phyloP scores from a whole-genome alignment of 2,329 filamentous ascomycete species.

The Colletotrichum cuscutae region DNA sequence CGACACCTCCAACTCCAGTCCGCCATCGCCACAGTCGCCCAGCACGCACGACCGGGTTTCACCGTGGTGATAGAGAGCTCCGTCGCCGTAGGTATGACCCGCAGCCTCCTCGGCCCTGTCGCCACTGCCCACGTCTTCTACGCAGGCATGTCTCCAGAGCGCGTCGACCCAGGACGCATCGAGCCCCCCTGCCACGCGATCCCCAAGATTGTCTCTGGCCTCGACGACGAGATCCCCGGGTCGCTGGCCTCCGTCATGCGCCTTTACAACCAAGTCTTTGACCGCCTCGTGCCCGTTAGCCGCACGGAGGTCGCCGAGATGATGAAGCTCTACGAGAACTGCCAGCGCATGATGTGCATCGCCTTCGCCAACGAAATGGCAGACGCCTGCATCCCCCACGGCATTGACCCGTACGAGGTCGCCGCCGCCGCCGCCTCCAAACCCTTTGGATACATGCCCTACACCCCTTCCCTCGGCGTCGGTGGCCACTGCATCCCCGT shows the following conservation, averaged over 20 bases:
- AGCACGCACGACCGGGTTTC: constrained; percentile 45
- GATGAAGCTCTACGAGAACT: constrained; percentile 58
- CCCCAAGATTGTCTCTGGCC: constrained; percentile 55
- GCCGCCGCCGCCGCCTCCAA: constrained; percentile 48
- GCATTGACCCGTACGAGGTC: constrained; percentile 53
- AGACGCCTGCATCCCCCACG: constrained; percentile 48
- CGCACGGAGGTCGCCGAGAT: constrained; percentile 56
- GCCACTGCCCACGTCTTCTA: constrained; percentile 45
- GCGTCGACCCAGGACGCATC: constrained; percentile 51
- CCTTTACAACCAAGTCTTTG: constrained; percentile 51
- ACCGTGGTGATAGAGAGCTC: constrained; percentile 53
- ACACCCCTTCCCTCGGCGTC: constrained; percentile 49
- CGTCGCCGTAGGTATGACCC: constrained; percentile 55
- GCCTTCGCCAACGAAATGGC: constrained; percentile 57
- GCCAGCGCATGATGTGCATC: constrained; percentile 53
- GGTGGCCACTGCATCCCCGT: constrained; percentile 57
- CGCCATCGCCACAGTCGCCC: constrained; percentile 46
- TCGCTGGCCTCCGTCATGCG: constrained; percentile 47
- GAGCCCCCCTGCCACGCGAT: constrained; percentile 43
- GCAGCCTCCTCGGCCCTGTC: constrained; percentile 48
- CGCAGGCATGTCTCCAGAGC: constrained; percentile 49
- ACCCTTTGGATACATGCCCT: constrained; percentile 52
- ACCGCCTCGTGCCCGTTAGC: constrained; percentile 49
- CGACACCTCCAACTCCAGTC: constrained; percentile 47
- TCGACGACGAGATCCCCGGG: constrained; percentile 45